Conservation (phyloP, 1,284 basidiomycete species). For the Leccinum solheimii region DNA sequence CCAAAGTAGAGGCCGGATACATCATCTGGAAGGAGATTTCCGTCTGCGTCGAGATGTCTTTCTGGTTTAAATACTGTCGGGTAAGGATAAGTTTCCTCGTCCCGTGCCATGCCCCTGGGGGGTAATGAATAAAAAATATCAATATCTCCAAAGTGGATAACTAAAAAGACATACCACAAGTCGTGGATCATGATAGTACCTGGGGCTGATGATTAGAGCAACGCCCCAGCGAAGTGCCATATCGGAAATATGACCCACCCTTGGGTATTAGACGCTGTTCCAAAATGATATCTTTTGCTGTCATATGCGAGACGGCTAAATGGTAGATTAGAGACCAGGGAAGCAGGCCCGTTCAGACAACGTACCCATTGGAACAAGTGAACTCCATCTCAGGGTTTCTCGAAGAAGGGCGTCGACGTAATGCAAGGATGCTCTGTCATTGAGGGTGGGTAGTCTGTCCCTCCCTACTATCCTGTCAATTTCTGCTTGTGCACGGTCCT, state of each 20-base stretch:
- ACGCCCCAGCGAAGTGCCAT: background rate
- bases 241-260: slow-evolving; percentile 14
- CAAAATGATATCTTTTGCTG: slow-evolving; percentile 28
- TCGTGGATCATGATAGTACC: slow-evolving; percentile 26
- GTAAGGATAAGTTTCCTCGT: slow-evolving; percentile 27
- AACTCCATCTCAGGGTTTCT: slow-evolving; percentile 29
- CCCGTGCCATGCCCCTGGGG: slow-evolving; percentile 23
- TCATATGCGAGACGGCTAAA: slow-evolving; percentile 25
- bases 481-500: slow-evolving; percentile 24
- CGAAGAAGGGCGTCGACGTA: slow-evolving; percentile 32
- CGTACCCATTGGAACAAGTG: slow-evolving; percentile 28
- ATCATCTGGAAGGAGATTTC: slow-evolving; percentile 19
- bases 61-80: slow-evolving; percentile 26
- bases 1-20: slow-evolving; percentile 21
- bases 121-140: background rate
- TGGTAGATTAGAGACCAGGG: background rate
- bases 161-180: slow-evolving; percentile 18
- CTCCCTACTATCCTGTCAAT: slow-evolving; percentile 28
- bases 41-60: slow-evolving; percentile 20
- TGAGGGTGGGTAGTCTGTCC: slow-evolving; percentile 23
- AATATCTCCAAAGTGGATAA: background rate
- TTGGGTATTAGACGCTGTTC: slow-evolving; percentile 28
- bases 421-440: slow-evolving; percentile 22
- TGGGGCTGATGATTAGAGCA: slow-evolving; percentile 1
- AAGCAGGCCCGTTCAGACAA: background rate